These are phyloP conservation scores for Corchorus capsularis DNA, from an alignment of 345 rosid genomes.

Conservation along the genomic window DNA sequence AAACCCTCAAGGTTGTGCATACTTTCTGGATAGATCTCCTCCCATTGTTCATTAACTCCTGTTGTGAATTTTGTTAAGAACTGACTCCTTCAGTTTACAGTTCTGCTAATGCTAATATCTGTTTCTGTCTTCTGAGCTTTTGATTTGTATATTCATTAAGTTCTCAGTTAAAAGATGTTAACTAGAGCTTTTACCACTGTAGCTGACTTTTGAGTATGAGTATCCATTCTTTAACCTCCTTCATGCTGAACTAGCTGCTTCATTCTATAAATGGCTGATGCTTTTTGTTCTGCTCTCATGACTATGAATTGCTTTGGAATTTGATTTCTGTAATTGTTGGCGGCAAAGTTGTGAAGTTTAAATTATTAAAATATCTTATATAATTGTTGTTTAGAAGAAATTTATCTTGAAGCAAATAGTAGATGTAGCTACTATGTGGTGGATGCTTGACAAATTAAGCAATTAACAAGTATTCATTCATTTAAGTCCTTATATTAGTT, in stretches of 20 bases:
- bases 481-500: no score
- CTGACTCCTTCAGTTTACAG: not conserved
- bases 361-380: not conserved
- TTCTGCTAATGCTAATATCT: not conserved
- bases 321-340: not conserved
- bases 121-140: not conserved
- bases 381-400: conserved; percentile 3
- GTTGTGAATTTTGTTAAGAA: conserved; percentile 1
- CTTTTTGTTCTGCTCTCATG: not conserved
- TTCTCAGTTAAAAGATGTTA: not conserved
- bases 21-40: not conserved
- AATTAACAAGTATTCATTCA: not conserved
- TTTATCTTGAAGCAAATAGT: not conserved
- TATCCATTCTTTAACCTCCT: not conserved
- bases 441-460: not conserved
- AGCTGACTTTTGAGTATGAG: not conserved
- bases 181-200: not conserved
- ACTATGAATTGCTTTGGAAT: not conserved
- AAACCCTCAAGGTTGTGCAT: not conserved
- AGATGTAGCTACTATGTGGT: not conserved
- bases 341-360: not conserved
- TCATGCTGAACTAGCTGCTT: not conserved
- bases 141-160: not conserved
- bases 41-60: conserved; percentile 1
- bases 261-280: not conserved